phyloP scores from a whole-genome alignment of 108 stramenopile genomes.

The Aurantiochytrium sp. region DNA sequence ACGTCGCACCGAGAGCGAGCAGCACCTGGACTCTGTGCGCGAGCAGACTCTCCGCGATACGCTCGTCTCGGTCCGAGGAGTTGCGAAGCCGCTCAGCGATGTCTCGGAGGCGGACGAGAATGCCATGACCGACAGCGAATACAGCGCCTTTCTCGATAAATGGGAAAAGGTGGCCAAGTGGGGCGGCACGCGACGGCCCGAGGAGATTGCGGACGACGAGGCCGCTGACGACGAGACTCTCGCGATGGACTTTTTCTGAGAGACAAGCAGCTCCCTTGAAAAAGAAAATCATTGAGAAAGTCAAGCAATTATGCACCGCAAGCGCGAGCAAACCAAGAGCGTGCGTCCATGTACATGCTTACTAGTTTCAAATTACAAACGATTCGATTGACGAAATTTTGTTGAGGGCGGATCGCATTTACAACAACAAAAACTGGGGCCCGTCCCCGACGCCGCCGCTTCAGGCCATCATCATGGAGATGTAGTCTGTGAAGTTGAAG shows the following conservation, averaged over 20 bases:
- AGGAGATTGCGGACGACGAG: background rate
- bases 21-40: background rate
- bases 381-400: too few relatives aligned
- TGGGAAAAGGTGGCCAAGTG: background rate
- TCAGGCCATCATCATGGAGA: constrained; percentile 59
- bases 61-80: background rate
- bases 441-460: too few relatives aligned
- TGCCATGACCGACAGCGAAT: background rate
- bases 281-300: too few relatives aligned
- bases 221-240: background rate
- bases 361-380: too few relatives aligned
- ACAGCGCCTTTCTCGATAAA: background rate
- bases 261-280: background rate
- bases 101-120: background rate
- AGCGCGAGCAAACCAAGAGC: too few relatives aligned
- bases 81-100: background rate
- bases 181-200: background rate
- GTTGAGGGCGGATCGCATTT: too few relatives aligned
- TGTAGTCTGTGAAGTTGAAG: constrained; percentile 62
- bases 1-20: background rate
- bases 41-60: background rate
- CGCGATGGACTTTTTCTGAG: background rate
- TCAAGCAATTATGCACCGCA: too few relatives aligned
- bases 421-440: too few relatives aligned
- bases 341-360: too few relatives aligned